Conservation (phyloP, 83 land plant genomes). For the Thuja plicata region DNA sequence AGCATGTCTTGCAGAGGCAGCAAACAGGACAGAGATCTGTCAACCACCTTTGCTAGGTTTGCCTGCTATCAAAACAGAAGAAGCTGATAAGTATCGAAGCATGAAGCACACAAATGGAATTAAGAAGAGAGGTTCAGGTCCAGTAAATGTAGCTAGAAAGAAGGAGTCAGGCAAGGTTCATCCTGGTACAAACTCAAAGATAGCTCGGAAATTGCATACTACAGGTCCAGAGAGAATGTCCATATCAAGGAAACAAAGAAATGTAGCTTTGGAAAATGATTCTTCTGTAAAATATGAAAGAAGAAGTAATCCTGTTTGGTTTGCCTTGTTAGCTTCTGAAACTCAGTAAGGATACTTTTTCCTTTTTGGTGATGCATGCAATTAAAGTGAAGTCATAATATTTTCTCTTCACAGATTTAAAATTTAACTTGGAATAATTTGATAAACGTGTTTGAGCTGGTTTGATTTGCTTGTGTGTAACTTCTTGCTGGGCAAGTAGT, state of each 20-base stretch:
- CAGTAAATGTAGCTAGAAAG: slow-evolving; percentile 30
- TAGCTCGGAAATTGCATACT: slow-evolving; percentile 33
- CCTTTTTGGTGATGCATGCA: not conserved
- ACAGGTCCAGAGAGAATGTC: slow-evolving; percentile 31
- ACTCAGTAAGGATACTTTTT: slow-evolving; percentile 52
- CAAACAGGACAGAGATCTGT: slow-evolving; percentile 53
- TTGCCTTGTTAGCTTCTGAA: slow-evolving; percentile 68
- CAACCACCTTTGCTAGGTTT: slow-evolving; percentile 14
- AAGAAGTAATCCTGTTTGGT: slow-evolving; percentile 64
- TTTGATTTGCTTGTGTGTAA: not conserved
- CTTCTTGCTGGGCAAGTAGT: not conserved
- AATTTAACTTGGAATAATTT: not conserved
- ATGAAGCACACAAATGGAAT: slow-evolving; percentile 19
- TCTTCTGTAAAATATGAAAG: slow-evolving; percentile 32
- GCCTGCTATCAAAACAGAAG: slow-evolving; percentile 30
- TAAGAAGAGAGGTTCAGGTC: slow-evolving; percentile 30
- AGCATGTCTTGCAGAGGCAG: slow-evolving; percentile 71
- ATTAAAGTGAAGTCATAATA: not conserved
- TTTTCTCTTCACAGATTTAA: not conserved
- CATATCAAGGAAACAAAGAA: slow-evolving; percentile 23
- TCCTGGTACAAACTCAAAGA: slow-evolving; percentile 16
- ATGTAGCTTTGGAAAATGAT: slow-evolving; percentile 37
- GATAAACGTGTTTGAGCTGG: not conserved
- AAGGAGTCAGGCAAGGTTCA: slow-evolving; percentile 23
- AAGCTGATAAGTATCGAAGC: slow-evolving; percentile 15